Conservation (phyloP, 2,329 filamentous ascomycete genomes). For the Xylaria sp. region DNA sequence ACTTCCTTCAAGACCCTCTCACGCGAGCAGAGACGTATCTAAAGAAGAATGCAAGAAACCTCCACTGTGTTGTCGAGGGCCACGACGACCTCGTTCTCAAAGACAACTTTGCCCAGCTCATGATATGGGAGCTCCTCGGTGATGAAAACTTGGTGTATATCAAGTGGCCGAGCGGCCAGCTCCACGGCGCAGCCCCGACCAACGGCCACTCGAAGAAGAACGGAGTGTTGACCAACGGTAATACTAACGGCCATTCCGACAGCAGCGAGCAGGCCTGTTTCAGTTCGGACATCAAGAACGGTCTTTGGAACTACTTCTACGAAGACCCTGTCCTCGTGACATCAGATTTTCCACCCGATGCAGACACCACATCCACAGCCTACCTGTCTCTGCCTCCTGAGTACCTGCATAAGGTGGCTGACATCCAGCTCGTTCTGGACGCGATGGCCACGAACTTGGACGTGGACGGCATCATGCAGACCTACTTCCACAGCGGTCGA, state of each 20-base stretch:
- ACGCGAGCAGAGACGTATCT: slow-evolving; percentile 9
- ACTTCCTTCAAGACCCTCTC: slow-evolving; percentile 13
- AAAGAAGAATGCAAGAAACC: slow-evolving; percentile 3
- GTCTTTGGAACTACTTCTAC: slow-evolving; percentile 40
- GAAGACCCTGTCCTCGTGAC: slow-evolving; percentile 35
- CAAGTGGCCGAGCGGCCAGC: slow-evolving; percentile 35
- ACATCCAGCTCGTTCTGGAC: slow-evolving; percentile 18
- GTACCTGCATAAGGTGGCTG: slow-evolving; percentile 28
- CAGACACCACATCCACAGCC: slow-evolving; percentile 44
- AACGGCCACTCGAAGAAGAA: slow-evolving; percentile 6
- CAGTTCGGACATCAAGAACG: neutral
- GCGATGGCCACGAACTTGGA: slow-evolving; percentile 37
- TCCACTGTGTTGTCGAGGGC: slow-evolving; percentile 45
- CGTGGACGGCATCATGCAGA: slow-evolving; percentile 39
- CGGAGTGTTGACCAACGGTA: neutral
- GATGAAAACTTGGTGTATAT: slow-evolving; percentile 39
- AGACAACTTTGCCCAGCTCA: slow-evolving; percentile 52
- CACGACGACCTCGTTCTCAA: slow-evolving; percentile 44
- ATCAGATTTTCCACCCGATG: slow-evolving; percentile 38
- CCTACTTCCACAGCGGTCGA: slow-evolving; percentile 38
- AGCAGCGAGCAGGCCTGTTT: neutral
- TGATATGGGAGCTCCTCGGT: slow-evolving; percentile 53
- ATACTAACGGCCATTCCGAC: neutral
- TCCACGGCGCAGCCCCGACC: neutral
- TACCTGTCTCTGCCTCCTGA: slow-evolving; percentile 36